These are phyloP conservation scores for Cantharellus anzutake DNA, from an alignment of 768 basidiomycete species.

Conservation along the genomic window DNA sequence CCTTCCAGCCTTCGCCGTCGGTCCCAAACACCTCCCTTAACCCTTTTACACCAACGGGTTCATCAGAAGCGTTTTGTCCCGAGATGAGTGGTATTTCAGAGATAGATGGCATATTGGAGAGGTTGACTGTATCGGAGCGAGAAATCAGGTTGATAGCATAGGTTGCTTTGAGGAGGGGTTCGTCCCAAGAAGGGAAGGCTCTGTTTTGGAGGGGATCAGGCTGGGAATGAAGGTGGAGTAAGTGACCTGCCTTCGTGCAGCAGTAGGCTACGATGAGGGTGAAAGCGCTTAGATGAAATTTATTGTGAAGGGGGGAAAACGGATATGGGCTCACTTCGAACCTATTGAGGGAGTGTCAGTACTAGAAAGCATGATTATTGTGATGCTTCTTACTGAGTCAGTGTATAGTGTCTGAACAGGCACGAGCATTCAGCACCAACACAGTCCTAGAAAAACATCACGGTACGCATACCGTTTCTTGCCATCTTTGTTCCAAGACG, in stretches of 20 bases:
- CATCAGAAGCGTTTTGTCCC: too few species aligned
- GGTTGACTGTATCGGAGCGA: conserved; percentile 48
- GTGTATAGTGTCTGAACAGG: conserved; percentile 27
- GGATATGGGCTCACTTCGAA: too few species aligned
- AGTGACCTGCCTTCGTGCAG: conserved; percentile 40
- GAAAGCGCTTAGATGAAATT: background rate
- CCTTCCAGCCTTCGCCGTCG: conserved; percentile 41
- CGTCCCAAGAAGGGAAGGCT: conserved; percentile 84
- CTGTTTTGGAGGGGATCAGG: background rate
- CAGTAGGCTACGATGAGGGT: conserved; percentile 40
- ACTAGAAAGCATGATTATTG: background rate
- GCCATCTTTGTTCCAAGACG: conserved; percentile 41
- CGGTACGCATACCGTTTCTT: conserved; percentile 26
- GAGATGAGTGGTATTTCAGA: conserved; percentile 30
- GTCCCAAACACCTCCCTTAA: conserved; percentile 3
- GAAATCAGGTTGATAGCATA: conserved; percentile 55
- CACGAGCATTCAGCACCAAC: background rate
- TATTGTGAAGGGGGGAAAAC: background rate
- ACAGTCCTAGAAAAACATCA: background rate
- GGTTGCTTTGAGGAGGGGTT: conserved; percentile 72
- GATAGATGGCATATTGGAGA: conserved; percentile 72
- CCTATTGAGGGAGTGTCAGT: too few species aligned
- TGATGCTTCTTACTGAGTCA: conserved; percentile 63
- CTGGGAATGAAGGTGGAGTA: conserved; percentile 3
- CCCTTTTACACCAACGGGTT: background rate